These are phyloP conservation scores for slime mould (Dictyostelium discoideum) DNA, from an alignment of 78 protist species.

Conservation along the genomic window DNA sequence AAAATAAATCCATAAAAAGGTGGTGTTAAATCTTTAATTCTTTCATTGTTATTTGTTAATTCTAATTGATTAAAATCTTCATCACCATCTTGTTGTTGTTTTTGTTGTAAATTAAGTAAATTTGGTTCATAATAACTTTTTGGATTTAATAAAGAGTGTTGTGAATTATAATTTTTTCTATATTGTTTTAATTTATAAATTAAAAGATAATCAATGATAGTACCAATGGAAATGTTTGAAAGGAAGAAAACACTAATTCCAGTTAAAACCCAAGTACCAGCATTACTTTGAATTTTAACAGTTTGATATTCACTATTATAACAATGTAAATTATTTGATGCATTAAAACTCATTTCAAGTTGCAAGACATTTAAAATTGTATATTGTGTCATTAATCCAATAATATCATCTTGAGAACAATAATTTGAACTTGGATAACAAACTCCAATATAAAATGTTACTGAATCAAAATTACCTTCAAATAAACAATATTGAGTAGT, in stretches of 20 bases:
- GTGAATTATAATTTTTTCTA: not conserved
- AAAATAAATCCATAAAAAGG: not conserved
- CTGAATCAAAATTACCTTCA: not conserved
- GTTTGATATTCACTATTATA: not conserved
- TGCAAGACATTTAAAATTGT: not conserved
- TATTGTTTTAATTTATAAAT: not conserved
- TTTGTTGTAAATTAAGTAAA: not conserved
- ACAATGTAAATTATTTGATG: not conserved
- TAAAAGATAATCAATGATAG: not conserved
- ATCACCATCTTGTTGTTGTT: not conserved
- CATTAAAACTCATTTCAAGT: not conserved
- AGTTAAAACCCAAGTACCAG: not conserved
- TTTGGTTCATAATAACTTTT: not conserved
- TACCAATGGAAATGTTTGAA: constrained; percentile 10
- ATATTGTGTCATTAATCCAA: not conserved
- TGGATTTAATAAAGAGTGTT: not conserved
- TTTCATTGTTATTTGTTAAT: no score
- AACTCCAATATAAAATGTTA: constrained; percentile 11
- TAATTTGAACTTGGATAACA: constrained; percentile 20
- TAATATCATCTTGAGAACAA: constrained; percentile 30
- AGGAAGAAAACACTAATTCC: not conserved
- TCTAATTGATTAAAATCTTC: not conserved
- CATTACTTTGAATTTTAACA: not conserved
- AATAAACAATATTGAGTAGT: constrained; percentile 57
- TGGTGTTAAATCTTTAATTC: not conserved